Base-by-base conservation (phyloP, 805 yeast genomes). In the Wickerhamiella dianesei region DNA sequence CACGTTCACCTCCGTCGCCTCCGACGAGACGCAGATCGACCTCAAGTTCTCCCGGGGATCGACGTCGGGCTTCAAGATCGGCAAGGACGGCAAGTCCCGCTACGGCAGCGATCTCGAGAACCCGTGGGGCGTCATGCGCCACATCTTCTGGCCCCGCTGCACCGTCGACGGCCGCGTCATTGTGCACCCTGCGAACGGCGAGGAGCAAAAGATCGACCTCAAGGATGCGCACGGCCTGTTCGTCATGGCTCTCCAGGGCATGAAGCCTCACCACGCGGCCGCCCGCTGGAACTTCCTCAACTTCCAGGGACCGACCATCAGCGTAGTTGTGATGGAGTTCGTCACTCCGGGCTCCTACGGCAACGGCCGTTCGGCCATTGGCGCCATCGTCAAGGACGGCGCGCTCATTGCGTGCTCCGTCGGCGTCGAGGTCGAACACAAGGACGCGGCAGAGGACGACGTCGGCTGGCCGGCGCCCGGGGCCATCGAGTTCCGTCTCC, bases 261-360 rank as follows among this genome's bases (percentile, higher is more conserved):
- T 92, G 97, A 92, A 92, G 66, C 98, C 98, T 6, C 96, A 92
- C 65, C 98, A 92, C 66, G 96, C 96, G 35, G 98, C 98, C 48
- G 85, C 94, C 51, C 68, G 86, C 19, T 92, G 98, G 98, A 92
- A 89, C 67, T 92, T 92, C 63, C 66, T 84, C 52, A 82, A 85
- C 66, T 89, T 83, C 73, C 95, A 85, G 62, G 81, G 92, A 17
- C 73, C 77, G 44, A 68, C 77, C 37, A 71, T 74, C 56, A 71
- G 89, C 35, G 94, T 84, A 9, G 79, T 87, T 16, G 74, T 83
- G 54, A 92, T 92, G 96, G 96, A 92, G 65, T 92, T 85, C 69
- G 82, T 88, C 41, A 92, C 98, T 6, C 98, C 98, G 22, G 78
- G 69, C 48, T 80, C 95, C 1, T 92, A 92, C 64, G 95, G 83